Conservation (phyloP, 176 grass and related monocot genomes). For the Echinochloa phyllopogon region DNA sequence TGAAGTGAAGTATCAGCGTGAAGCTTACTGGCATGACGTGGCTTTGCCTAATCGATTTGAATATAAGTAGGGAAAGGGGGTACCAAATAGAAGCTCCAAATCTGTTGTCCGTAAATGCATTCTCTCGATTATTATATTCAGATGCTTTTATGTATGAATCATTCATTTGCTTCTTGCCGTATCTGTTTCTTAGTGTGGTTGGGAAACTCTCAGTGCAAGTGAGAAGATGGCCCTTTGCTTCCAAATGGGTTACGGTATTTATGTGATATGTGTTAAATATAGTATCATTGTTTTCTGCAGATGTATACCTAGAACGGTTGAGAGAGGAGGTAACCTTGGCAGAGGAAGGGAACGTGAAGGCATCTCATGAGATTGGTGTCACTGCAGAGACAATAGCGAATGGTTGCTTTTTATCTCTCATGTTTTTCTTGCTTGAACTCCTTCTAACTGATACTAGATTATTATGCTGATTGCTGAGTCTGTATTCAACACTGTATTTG, state of each 20-base stretch:
- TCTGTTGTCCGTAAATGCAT: not conserved
- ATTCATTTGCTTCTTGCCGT: not conserved
- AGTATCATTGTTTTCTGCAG: constrained; percentile 18
- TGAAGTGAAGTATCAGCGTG: not conserved
- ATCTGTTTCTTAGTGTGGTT: not conserved
- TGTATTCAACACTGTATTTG: not conserved
- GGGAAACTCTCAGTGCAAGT: not conserved
- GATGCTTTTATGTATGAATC: not conserved
- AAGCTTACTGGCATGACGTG: not conserved
- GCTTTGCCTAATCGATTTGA: not conserved
- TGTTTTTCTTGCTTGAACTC: constrained; percentile 19
- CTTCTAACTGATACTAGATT: constrained; percentile 3
- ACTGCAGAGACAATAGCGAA: constrained; percentile 38
- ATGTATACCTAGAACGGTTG: constrained; percentile 54
- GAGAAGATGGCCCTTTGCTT: not conserved
- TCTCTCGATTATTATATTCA: not conserved
- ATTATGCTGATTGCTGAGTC: not conserved
- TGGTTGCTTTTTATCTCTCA: constrained; percentile 44
- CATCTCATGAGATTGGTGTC: constrained; percentile 52
- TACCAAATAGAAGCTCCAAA: not conserved
- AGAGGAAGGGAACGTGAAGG: constrained; percentile 53
- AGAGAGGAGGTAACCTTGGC: constrained; percentile 52
- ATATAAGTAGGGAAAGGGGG: not conserved
- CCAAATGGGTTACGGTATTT: not conserved
- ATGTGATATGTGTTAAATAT: not conserved